Evolutionary conservation across 495 filamentous ascomycete species (phyloP).

Genomic region (Cetradonia linearis): DNA sequence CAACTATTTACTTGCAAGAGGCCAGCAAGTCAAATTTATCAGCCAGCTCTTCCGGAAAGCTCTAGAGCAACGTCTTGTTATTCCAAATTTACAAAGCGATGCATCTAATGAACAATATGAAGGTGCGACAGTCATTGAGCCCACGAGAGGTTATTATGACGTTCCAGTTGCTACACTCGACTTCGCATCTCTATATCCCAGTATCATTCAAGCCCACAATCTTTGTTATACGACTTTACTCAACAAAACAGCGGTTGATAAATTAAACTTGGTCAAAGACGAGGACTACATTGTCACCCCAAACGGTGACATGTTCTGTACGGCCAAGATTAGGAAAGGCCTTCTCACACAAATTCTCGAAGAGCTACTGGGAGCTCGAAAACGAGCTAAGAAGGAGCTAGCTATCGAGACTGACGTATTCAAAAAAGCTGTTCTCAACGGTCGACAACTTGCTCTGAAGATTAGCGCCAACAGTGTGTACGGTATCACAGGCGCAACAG

Average conservation of each 20-base stretch:
- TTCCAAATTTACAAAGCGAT: conserved; percentile 65
- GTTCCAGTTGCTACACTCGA: conserved; percentile 94
- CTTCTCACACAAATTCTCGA: conserved; percentile 91
- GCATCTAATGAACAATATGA: conserved; percentile 79
- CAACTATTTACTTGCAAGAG: conserved; percentile 82
- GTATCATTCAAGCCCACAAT: conserved; percentile 98
- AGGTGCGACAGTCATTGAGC: conserved; percentile 97
- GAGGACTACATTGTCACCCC: conserved; percentile 96
- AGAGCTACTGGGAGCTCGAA: conserved; percentile 78
- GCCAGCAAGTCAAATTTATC: conserved; percentile 96
- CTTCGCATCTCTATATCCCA: conserved; percentile 97
- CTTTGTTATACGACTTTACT: conserved; percentile 95
- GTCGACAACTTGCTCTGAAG: conserved; percentile 92
- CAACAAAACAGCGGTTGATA: conserved; percentile 69
- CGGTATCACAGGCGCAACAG: conserved; percentile 90
- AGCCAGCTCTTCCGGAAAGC: conserved; percentile 96
- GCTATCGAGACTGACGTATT: conserved; percentile 88
- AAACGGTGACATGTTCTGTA: conserved; percentile 88
- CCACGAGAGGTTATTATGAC: conserved; percentile 80
- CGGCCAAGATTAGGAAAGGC: conserved; percentile 78
- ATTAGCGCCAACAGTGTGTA: conserved; percentile 98
- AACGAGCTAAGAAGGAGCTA: conserved; percentile 84
- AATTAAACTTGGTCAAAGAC: conserved; percentile 61
- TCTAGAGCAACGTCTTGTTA: conserved; percentile 79
- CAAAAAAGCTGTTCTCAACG: conserved; percentile 95